These are phyloP conservation scores for Pyropia haitanensis DNA, from an alignment of 23 red algal species.

Conservation along the genomic window DNA sequence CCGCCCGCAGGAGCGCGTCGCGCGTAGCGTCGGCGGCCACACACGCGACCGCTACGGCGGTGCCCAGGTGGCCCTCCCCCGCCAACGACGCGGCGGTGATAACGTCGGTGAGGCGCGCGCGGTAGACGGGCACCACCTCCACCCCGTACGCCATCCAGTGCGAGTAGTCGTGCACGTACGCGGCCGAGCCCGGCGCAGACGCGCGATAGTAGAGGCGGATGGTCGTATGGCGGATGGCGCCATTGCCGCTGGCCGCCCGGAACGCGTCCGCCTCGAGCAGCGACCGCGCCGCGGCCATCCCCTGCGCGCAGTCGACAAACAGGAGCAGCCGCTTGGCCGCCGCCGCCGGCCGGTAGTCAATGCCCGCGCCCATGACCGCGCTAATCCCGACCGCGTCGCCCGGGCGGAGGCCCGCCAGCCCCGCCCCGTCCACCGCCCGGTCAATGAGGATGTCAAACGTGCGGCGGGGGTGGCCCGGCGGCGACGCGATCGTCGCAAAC, in stretches of 20 bases:
- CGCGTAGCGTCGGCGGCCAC: conserved; percentile 12
- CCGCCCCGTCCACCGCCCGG: conserved; percentile 2
- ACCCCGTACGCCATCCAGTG: conserved; percentile 74
- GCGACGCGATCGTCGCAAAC: conserved; percentile 49
- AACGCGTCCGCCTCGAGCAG: conserved; percentile 57
- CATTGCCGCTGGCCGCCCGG: conserved; percentile 58
- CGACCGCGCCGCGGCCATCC: conserved; percentile 56
- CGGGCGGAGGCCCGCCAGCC: background rate
- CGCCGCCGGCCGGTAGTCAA: conserved; percentile 19
- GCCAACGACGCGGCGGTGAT: conserved; percentile 1
- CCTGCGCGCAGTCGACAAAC: conserved; percentile 68
- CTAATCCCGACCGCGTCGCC: conserved; percentile 48
- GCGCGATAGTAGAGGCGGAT: conserved; percentile 37
- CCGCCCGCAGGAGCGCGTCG: conserved; percentile 5
- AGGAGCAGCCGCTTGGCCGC: conserved; percentile 25
- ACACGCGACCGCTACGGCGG: conserved; percentile 29
- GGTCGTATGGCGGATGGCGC: conserved; percentile 38
- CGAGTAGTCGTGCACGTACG: conserved; percentile 40
- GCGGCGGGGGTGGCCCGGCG: conserved; percentile 21
- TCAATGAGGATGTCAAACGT: conserved; percentile 24
- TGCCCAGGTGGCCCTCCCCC: conserved; percentile 2
- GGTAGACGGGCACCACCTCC: conserved; percentile 30
- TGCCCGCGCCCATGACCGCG: conserved; percentile 50
- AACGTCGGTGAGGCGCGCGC: conserved; percentile 21
- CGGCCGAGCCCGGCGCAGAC: conserved; percentile 11